Evolutionary conservation across 2,329 filamentous ascomycete genomes (phyloP), one percentile per base, ranked within the genome.

Genomic region (Cordyceps militaris): DNA sequence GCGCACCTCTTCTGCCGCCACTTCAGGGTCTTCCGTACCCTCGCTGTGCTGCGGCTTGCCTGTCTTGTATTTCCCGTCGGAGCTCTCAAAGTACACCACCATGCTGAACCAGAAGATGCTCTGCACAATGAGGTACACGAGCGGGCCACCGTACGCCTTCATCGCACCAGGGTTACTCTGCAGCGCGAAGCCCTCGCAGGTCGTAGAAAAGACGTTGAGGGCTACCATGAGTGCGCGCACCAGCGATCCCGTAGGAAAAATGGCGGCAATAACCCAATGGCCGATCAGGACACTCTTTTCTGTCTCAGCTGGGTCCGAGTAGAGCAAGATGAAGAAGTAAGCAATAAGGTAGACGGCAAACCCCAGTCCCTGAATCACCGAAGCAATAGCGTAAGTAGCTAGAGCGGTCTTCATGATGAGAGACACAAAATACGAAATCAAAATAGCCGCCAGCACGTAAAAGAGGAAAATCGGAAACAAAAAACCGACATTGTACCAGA

Each of bases 341-440:
- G 79, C 83, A 65, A 89, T 82, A 61, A 89, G 74, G 66, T 88
- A 89, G 19, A 86, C 66, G 21, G 88, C 71, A 64, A 89, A 87
- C 61, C 85, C 73, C 14, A 87, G 74, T 13, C 87, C 86, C 70
- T 93, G 88, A 21, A 84, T 81, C 30, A 86, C 88, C 2, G 88
- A 87, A 1, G 87, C 83, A 63, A 91, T 85, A 0, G 89, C 90
- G 68, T 92, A 95, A 0, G 89, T 84, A 2, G 89, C 86, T 5
- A 94, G 78, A 68, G 92, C 89, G 46, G 85, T 90, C 47, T 78
- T 80, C 34, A 85, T 82, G 65, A 89, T 85, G 0, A 94, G 79
- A 0, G 89, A 93, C 42, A 93, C 80, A 44, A 91, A 78, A 69
- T 95, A 95, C 1, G 86, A 81, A 49, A 91, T 76, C 3, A 93